These are phyloP conservation scores for Myriosclerotinia curreyana DNA, from an alignment of 2,329 filamentous ascomycete genomes.

Conservation along the genomic window DNA sequence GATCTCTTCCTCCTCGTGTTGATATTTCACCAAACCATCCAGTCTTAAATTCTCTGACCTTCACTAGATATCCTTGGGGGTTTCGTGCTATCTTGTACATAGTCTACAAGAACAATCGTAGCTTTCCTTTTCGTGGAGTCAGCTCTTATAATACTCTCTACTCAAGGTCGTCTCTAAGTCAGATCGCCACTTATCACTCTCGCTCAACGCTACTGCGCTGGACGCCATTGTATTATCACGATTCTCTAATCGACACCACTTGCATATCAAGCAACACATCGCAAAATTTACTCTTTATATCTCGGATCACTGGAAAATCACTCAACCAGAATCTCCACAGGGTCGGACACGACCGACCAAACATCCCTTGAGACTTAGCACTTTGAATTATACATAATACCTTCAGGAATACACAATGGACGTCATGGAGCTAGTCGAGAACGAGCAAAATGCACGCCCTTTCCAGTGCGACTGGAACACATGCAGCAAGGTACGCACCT, in stretches of 20 bases:
- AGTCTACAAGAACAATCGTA: conserved; percentile 1
- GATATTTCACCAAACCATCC: conserved; percentile 20
- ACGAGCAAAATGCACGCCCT: conserved; percentile 59
- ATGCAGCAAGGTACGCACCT: conserved; percentile 56
- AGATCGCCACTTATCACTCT: conserved; percentile 19
- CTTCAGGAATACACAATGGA: conserved; percentile 48
- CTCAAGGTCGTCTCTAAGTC: conserved; percentile 14
- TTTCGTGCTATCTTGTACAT: conserved; percentile 1
- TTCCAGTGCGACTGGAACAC: conserved; percentile 63
- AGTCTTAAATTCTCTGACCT: conserved; percentile 32
- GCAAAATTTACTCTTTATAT: neutral
- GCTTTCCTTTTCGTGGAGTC: conserved; percentile 8
- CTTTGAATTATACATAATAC: neutral
- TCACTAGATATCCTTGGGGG: conserved; percentile 29
- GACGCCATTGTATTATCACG: conserved; percentile 27
- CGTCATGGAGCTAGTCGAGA: conserved; percentile 62
- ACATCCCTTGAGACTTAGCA: conserved; percentile 16
- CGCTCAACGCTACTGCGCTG: conserved; percentile 31
- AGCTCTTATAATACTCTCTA: conserved; percentile 17
- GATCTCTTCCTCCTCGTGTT: conserved; percentile 28
- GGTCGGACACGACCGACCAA: neutral
- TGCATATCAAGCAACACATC: neutral
- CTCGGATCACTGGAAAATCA: neutral
- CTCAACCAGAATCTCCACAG: neutral
- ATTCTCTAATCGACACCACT: conserved; percentile 6